Percentiles rank a stretch among this genome's conserved stretches.
These are phyloP conservation scores for Tephrocybe rancida DNA, from an alignment of 768 basidiomycete species.

Conservation along the genomic window DNA sequence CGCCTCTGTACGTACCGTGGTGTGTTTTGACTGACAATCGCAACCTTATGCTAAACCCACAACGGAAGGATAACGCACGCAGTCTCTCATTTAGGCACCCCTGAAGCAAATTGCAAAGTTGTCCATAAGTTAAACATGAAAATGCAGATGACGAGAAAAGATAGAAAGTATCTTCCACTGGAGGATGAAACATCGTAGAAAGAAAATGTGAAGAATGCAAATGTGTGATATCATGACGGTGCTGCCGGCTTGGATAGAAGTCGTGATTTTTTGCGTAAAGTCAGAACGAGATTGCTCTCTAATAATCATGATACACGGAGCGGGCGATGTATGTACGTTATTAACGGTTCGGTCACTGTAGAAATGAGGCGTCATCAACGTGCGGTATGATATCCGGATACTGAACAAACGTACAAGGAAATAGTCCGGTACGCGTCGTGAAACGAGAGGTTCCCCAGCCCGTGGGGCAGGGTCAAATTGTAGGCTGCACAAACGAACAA, in stretches of 20 bases:
- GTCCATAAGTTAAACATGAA: conserved; percentile 8
- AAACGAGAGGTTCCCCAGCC: conserved; percentile 97
- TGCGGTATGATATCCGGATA: neutral
- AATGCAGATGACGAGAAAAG: conserved; percentile 1
- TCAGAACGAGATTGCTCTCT: conserved; percentile 19
- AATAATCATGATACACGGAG: conserved; percentile 26
- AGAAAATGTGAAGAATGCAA: neutral
- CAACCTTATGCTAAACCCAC: neutral
- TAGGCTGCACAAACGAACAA: conserved; percentile 57
- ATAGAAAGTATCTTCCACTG: conserved; percentile 4
- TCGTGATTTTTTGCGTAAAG: conserved; percentile 12
- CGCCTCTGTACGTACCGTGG: too few relatives aligned
- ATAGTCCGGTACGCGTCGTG: conserved; percentile 92
- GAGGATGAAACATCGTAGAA: neutral
- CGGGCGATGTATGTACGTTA: conserved; percentile 26
- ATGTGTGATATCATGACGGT: conserved; percentile 6
- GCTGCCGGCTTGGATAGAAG: neutral
- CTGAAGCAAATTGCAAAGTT: neutral
- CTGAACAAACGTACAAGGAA: conserved; percentile 71
- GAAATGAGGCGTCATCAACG: neutral
- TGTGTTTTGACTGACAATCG: too few relatives aligned
- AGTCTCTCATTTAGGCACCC: neutral
- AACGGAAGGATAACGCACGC: neutral
- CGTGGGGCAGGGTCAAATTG: conserved; percentile 99
- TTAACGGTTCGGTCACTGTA: conserved; percentile 24